Evolutionary conservation across 352 stramenopile species (phyloP).

Genomic region (Phytophthora hybrid): DNA sequence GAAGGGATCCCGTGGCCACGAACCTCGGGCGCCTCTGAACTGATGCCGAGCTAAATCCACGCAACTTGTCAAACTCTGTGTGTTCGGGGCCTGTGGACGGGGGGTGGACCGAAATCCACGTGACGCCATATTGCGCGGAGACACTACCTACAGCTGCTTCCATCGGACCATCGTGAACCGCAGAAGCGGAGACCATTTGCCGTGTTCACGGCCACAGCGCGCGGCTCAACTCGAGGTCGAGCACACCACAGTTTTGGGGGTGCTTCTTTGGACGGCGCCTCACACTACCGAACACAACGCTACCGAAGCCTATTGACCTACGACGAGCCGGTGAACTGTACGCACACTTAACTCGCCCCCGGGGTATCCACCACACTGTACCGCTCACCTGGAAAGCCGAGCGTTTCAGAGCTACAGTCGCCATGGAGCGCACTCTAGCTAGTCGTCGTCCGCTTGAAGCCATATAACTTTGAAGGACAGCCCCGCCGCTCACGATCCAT

Average conservation of each 20-base stretch:
- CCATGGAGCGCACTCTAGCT: constrained; percentile 22
- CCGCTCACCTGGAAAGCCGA: background rate
- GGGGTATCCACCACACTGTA: too few species aligned
- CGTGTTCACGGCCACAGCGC: background rate
- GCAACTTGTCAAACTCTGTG: background rate
- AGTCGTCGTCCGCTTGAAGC: constrained; percentile 27
- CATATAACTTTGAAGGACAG: constrained; percentile 29
- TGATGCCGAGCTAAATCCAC: background rate
- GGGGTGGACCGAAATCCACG: background rate
- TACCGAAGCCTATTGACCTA: background rate
- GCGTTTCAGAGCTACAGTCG: background rate
- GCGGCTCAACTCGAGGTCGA: background rate
- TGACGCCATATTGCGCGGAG: constrained; percentile 11
- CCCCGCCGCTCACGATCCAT: constrained; percentile 13
- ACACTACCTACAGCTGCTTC: constrained; percentile 17
- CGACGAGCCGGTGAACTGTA: background rate
- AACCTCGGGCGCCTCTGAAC: background rate
- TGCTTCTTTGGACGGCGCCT: too few species aligned
- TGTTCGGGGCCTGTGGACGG: background rate
- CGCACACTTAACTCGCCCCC: too few species aligned
- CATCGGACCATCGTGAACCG: constrained; percentile 1
- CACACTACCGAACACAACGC: background rate
- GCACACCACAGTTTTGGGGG: background rate
- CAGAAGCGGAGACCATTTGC: background rate
- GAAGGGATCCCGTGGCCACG: constrained; percentile 20